phyloP scores from a whole-genome alignment of 1,284 basidiomycete genomes.

The Afroboletus lepidellus region DNA sequence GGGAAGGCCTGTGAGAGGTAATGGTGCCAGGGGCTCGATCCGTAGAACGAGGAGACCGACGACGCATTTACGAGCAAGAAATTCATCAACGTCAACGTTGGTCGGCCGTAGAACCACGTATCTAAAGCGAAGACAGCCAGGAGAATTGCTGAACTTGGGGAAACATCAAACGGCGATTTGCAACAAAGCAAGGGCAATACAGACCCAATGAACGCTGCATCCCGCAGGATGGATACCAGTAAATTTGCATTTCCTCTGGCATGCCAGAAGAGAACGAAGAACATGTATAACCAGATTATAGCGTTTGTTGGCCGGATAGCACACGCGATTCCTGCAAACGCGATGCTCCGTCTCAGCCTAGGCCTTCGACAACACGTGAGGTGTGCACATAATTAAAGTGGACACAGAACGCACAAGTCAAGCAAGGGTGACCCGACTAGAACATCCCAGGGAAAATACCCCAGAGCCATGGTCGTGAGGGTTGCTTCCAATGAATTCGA shows the following conservation, averaged over 20 bases:
- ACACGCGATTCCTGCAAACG: slow-evolving; percentile 74
- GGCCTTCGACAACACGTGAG: slow-evolving; percentile 26
- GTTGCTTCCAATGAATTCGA: slow-evolving; percentile 94
- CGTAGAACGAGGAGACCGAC: slow-evolving; percentile 90
- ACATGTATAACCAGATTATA: slow-evolving; percentile 80
- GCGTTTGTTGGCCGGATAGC: slow-evolving; percentile 85
- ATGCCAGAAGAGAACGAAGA: slow-evolving; percentile 51
- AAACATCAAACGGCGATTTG: slow-evolving; percentile 9
- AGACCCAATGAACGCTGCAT: slow-evolving; percentile 45
- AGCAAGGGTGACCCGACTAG: slow-evolving; percentile 21
- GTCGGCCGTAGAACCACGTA: slow-evolving; percentile 63
- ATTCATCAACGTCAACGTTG: slow-evolving; percentile 79
- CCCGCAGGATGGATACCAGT: slow-evolving; percentile 37
- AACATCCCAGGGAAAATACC: slow-evolving; percentile 73
- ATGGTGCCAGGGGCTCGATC: slow-evolving; percentile 84
- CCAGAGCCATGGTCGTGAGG: slow-evolving; percentile 77
- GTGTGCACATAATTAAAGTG: background rate
- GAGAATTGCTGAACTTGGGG: slow-evolving; percentile 24
- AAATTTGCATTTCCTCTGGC: slow-evolving; percentile 36
- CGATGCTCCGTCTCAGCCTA: slow-evolving; percentile 39
- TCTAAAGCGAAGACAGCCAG: slow-evolving; percentile 56
- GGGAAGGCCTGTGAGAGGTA: slow-evolving; percentile 88
- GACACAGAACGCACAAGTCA: slow-evolving; percentile 20
- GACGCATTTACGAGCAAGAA: slow-evolving; percentile 82
- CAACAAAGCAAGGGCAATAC: slow-evolving; percentile 16